Conservation (phyloP, 1,284 basidiomycete genomes). For the Ceratobasidium papillatum region DNA sequence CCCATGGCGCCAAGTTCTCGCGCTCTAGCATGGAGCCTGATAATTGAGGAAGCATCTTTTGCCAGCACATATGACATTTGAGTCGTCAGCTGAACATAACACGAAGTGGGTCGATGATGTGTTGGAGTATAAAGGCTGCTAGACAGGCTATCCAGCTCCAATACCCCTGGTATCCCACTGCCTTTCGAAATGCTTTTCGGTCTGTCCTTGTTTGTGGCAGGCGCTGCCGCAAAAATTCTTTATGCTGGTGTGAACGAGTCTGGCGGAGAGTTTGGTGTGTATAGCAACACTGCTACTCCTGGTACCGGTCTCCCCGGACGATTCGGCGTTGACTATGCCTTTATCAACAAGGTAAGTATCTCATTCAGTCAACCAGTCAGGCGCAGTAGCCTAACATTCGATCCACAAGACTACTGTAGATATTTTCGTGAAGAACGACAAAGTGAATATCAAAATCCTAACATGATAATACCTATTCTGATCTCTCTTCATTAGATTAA, state of each 20-base stretch:
- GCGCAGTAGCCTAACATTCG: neutral
- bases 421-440: constrained; percentile 59
- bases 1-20: constrained; percentile 4
- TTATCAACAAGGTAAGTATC: constrained; percentile 57
- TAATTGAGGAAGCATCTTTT: neutral
- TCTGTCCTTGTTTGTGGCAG: constrained; percentile 26
- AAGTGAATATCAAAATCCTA: constrained; percentile 40
- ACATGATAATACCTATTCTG: neutral
- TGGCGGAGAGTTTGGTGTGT: constrained; percentile 44
- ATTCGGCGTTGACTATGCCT: constrained; percentile 58
- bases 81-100: neutral
- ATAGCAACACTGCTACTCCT: constrained; percentile 25
- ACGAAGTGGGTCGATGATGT: neutral
- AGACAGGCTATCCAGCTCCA: too few species aligned
- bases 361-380: neutral
- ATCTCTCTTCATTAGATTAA: constrained; percentile 50
- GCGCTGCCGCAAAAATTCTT: constrained; percentile 42
- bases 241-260: constrained; percentile 46
- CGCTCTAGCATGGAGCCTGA: neutral
- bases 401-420: constrained; percentile 55
- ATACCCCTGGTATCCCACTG: too few species aligned
- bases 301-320: constrained; percentile 55
- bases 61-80: neutral
- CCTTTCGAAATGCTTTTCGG: constrained; percentile 13
- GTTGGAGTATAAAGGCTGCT: neutral